These are phyloP conservation scores for Digitaria exilis DNA, from an alignment of 202 grass and related monocot species.

Conservation along the genomic window DNA sequence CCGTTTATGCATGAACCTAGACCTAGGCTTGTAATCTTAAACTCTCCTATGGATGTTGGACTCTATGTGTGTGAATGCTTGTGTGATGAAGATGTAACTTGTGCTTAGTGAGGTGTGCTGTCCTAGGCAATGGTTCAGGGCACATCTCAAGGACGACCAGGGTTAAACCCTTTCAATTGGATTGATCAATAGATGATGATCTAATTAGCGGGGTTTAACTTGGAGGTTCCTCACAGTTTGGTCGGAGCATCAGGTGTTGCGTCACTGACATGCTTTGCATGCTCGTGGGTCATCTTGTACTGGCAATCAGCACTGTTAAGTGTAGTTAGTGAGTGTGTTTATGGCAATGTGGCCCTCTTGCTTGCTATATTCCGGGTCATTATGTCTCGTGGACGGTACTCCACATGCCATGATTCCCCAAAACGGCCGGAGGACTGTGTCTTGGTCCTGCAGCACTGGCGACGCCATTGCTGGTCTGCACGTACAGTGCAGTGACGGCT, in stretches of 20 bases:
- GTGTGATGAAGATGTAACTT: too few species aligned
- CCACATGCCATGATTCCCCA: constrained; percentile 25
- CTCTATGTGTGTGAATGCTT: too few species aligned
- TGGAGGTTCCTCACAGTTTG: too few species aligned
- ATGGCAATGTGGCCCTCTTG: constrained; percentile 22
- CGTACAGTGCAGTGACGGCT: constrained; percentile 10
- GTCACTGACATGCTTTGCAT: constrained; percentile 14
- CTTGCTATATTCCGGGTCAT: constrained; percentile 25
- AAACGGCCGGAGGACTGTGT: constrained; percentile 12
- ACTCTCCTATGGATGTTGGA: too few species aligned
- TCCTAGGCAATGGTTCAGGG: too few species aligned
- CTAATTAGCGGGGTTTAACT: too few species aligned
- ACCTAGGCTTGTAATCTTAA: too few species aligned
- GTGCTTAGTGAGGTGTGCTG: too few species aligned
- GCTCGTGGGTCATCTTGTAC: constrained; percentile 11
- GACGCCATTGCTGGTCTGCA: constrained; percentile 5
- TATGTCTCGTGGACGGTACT: constrained; percentile 27
- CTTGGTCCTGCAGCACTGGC: constrained; percentile 1
- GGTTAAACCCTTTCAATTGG: too few species aligned
- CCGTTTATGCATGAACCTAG: too few species aligned
- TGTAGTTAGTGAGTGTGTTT: neutral
- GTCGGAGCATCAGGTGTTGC: constrained; percentile 4
- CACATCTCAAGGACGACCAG: too few species aligned
- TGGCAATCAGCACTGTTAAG: constrained; percentile 11
- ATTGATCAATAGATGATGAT: too few species aligned